phyloP scores from a whole-genome alignment of 2,329 filamentous ascomycete genomes.

The Talaromyces sp. region DNA sequence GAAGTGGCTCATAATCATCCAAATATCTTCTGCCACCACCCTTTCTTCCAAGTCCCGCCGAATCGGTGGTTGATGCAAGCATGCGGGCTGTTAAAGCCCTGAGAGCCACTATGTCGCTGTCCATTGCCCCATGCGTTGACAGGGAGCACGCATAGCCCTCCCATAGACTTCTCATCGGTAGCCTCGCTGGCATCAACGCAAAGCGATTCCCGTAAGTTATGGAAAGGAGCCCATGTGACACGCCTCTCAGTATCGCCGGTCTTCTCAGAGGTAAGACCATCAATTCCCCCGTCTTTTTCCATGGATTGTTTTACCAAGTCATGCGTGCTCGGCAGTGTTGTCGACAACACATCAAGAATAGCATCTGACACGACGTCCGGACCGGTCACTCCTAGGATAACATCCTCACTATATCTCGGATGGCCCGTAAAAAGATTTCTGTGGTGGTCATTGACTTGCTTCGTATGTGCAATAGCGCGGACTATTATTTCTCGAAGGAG shows the following conservation, averaged over 20 bases:
- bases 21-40: conserved; percentile 24
- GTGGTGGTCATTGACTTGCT: conserved; percentile 16
- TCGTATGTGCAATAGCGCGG: conserved; percentile 25
- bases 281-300: conserved; percentile 16
- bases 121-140: conserved; percentile 54
- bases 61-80: conserved; percentile 31
- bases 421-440: conserved; percentile 11
- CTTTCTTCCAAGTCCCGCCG: conserved; percentile 27
- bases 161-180: conserved; percentile 53
- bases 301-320: conserved; percentile 19
- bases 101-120: conserved; percentile 26
- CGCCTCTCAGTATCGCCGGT: conserved; percentile 13
- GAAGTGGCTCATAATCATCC: conserved; percentile 13
- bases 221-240: conserved; percentile 31
- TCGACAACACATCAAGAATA: conserved; percentile 24
- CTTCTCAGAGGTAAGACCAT: conserved; percentile 11
- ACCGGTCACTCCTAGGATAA: conserved; percentile 26
- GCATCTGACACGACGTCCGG: conserved; percentile 30
- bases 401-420: conserved; percentile 19
- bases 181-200: conserved; percentile 18
- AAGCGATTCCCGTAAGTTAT: conserved; percentile 18
- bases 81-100: conserved; percentile 19
- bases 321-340: conserved; percentile 21
- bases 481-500: conserved; percentile 25
- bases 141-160: conserved; percentile 82